Evolutionary conservation across 2,329 filamentous ascomycete species (phyloP).

Genomic region (Clonostachys sp.): DNA sequence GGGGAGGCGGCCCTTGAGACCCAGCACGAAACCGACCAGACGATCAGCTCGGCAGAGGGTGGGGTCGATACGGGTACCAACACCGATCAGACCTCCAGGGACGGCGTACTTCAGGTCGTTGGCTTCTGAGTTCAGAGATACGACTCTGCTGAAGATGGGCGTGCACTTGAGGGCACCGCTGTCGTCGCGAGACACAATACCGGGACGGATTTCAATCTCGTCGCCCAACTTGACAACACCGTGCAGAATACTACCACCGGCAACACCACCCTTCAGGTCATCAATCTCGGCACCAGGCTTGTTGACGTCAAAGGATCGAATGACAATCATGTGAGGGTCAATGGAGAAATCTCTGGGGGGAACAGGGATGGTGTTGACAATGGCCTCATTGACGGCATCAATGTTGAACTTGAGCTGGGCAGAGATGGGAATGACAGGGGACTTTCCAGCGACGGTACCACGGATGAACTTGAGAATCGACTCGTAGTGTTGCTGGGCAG

Average conservation of each 20-base stretch:
- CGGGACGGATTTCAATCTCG: constrained; percentile 98
- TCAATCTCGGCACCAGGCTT: constrained; percentile 99
- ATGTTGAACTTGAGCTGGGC: constrained; percentile 99
- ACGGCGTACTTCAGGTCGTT: constrained; percentile 99
- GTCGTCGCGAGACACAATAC: constrained; percentile 94
- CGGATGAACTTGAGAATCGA: constrained; percentile 98
- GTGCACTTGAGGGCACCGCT: constrained; percentile 93
- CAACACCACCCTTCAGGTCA: constrained; percentile 96
- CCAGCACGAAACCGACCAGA: constrained; percentile 95
- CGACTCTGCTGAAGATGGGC: constrained; percentile 92
- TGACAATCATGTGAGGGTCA: constrained; percentile 97
- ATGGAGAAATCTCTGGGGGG: constrained; percentile 86
- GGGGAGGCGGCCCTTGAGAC: constrained; percentile 86
- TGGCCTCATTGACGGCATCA: constrained; percentile 93
- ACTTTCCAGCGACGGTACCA: constrained; percentile 91
- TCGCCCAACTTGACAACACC: constrained; percentile 96
- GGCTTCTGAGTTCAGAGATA: constrained; percentile 93
- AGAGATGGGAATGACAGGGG: constrained; percentile 93
- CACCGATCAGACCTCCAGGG: constrained; percentile 95
- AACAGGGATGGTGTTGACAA: constrained; percentile 92
- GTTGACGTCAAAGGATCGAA: constrained; percentile 99
- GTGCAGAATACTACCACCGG: constrained; percentile 92
- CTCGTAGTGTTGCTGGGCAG: constrained; percentile 88
- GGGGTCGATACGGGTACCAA: constrained; percentile 94
- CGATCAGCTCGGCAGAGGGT: constrained; percentile 98